A percentile compares a stretch with the other conserved stretches of the same genome.
Evolutionary conservation across 768 basidiomycete genomes (phyloP).

Genomic region (Pleurotus salmoneostramineus): DNA sequence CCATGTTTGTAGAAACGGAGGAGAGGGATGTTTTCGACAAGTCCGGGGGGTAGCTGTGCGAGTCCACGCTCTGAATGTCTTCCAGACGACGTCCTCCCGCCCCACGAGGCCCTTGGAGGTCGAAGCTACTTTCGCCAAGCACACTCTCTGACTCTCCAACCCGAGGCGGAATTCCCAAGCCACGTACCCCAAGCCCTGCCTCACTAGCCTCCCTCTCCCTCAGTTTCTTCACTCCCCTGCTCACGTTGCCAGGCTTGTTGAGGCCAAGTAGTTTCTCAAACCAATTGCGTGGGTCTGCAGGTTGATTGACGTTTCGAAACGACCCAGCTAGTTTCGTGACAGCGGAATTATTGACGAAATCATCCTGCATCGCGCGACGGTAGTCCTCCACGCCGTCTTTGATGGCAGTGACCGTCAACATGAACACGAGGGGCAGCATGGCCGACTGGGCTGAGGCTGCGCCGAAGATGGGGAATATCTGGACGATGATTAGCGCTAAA

Average conservation of each 20-base stretch:
- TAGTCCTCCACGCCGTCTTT: slow-evolving; percentile 98
- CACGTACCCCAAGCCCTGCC: slow-evolving; percentile 16
- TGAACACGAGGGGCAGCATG: slow-evolving; percentile 83
- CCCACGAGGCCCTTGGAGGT: slow-evolving; percentile 30
- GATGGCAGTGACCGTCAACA: slow-evolving; percentile 83
- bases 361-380: slow-evolving; percentile 81
- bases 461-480: slow-evolving; percentile 91
- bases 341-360: slow-evolving; percentile 93
- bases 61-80: slow-evolving; percentile 65
- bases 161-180: not conserved
- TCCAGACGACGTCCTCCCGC: slow-evolving; percentile 53
- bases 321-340: slow-evolving; percentile 80
- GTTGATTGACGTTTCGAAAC: slow-evolving; percentile 90
- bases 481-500: slow-evolving; percentile 74
- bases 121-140: slow-evolving; percentile 38
- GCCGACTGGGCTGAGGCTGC: slow-evolving; percentile 79
- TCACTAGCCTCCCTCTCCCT: slow-evolving; percentile 72
- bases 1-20: slow-evolving; percentile 21
- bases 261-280: slow-evolving; percentile 69
- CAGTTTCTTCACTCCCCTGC: slow-evolving; percentile 82
- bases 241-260: slow-evolving; percentile 69
- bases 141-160: slow-evolving; percentile 1
- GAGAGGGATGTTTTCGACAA: slow-evolving; percentile 32
- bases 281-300: slow-evolving; percentile 71
- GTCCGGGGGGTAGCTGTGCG: slow-evolving; percentile 62